A percentile compares a stretch with the other conserved stretches of the same genome.
phyloP scores from a whole-genome alignment of 352 stramenopile species.

The Halophytophthora polymorphica region DNA sequence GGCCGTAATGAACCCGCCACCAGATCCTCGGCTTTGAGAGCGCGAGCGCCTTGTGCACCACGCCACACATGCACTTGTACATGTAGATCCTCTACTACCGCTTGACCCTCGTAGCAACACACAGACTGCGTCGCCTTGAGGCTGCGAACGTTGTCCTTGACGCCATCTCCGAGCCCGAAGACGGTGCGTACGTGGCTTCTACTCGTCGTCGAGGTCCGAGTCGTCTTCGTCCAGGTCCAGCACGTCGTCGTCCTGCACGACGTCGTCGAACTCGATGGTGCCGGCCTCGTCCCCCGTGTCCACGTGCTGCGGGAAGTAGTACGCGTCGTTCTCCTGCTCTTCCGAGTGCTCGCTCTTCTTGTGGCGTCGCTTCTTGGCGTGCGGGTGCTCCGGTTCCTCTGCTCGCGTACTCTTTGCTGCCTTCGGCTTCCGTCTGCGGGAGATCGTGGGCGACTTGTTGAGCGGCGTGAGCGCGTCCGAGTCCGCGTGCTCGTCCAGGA shows the following conservation, averaged over 20 bases:
- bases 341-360: constrained; percentile 18
- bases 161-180: not conserved
- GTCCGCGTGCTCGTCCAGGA: constrained; percentile 43
- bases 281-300: constrained; percentile 21
- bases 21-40: too few species aligned
- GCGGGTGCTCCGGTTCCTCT: constrained; percentile 3
- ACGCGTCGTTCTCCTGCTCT: constrained; percentile 39
- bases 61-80: too few species aligned
- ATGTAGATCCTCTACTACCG: too few species aligned
- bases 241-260: constrained; percentile 45
- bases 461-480: constrained; percentile 42
- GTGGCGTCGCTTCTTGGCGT: constrained; percentile 5
- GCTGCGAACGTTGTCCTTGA: too few species aligned
- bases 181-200: constrained; percentile 3
- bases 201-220: constrained; percentile 10
- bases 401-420: constrained; percentile 12
- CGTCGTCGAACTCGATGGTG: constrained; percentile 38
- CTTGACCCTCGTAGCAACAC: too few species aligned
- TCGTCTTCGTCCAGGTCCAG: constrained; percentile 55
- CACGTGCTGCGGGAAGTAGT: constrained; percentile 38
- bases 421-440: constrained; percentile 29
- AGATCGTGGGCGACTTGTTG: constrained; percentile 47
- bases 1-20: too few species aligned
- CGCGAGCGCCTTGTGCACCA: too few species aligned
- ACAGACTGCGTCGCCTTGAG: too few species aligned